phyloP scores from a whole-genome alignment of 768 basidiomycete genomes.

The Lactarius sp. region DNA sequence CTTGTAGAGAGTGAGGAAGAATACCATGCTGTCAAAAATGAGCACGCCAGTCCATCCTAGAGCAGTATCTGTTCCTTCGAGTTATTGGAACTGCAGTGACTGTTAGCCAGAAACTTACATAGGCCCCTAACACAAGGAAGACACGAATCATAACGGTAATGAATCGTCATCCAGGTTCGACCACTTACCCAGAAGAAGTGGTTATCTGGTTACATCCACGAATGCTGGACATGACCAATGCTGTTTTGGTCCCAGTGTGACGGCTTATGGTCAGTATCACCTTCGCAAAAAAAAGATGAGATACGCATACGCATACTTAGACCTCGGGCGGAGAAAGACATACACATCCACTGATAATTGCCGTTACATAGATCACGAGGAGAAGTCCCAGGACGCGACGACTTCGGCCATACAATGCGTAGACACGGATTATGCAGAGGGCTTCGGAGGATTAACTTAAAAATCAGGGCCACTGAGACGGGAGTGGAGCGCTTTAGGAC shows the following conservation, averaged over 20 bases:
- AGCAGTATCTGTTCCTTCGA: background rate
- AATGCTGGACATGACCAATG: background rate
- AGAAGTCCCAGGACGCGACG: background rate
- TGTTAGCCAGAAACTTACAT: background rate
- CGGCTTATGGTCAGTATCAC: background rate
- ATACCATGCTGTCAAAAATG: constrained; percentile 10
- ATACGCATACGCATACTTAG: background rate
- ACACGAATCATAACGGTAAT: background rate
- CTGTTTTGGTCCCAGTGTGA: background rate
- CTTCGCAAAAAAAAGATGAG: background rate
- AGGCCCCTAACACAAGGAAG: background rate
- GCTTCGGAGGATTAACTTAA: background rate
- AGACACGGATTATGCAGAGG: constrained; percentile 7
- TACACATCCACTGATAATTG: background rate
- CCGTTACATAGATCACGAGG: background rate
- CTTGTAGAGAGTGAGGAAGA: constrained; percentile 15
- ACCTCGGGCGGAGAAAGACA: background rate
- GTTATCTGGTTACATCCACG: background rate
- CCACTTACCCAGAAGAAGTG: background rate
- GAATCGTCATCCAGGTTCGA: background rate
- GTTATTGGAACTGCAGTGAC: background rate
- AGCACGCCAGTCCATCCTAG: constrained; percentile 10
- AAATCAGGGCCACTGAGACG: background rate
- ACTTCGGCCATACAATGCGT: constrained; percentile 8
- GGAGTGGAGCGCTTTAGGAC: background rate